phyloP scores from a whole-genome alignment of 2,329 filamentous ascomycete species.

The Didymella segeticola region DNA sequence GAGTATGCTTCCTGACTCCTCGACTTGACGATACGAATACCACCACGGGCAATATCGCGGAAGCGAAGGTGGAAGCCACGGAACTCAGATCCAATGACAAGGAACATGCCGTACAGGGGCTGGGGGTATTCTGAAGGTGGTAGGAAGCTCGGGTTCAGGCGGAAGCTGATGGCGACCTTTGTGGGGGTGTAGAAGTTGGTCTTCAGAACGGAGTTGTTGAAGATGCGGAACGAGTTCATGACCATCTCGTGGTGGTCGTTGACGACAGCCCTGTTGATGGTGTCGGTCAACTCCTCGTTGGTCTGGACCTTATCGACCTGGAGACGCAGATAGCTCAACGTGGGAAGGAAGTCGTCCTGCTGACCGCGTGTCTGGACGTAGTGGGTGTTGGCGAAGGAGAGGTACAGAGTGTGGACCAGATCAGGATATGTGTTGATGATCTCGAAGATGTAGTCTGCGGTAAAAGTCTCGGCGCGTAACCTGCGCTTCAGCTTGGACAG shows the following conservation, averaged over 20 bases:
- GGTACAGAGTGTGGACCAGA: slow-evolving; percentile 85
- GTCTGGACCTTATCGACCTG: slow-evolving; percentile 67
- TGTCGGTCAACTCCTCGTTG: slow-evolving; percentile 47
- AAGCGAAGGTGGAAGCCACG: slow-evolving; percentile 97
- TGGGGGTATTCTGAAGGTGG: slow-evolving; percentile 92
- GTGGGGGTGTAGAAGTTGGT: slow-evolving; percentile 98
- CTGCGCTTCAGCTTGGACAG: slow-evolving; percentile 95
- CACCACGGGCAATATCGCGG: slow-evolving; percentile 93
- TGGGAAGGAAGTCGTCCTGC: slow-evolving; percentile 73
- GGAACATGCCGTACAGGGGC: slow-evolving; percentile 96
- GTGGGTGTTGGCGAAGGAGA: slow-evolving; percentile 89
- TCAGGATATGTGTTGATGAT: slow-evolving; percentile 92
- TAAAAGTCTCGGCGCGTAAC: slow-evolving; percentile 95
- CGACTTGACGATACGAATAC: slow-evolving; percentile 98
- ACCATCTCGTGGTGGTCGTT: slow-evolving; percentile 99
- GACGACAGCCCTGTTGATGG: slow-evolving; percentile 50
- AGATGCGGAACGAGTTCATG: slow-evolving; percentile 94
- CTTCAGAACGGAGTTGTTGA: slow-evolving; percentile 93
- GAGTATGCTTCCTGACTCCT: slow-evolving; percentile 93
- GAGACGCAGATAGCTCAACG: slow-evolving; percentile 70
- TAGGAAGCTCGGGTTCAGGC: slow-evolving; percentile 86
- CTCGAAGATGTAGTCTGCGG: slow-evolving; percentile 95
- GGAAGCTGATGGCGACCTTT: slow-evolving; percentile 97
- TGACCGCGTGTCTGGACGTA: slow-evolving; percentile 71
- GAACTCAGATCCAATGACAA: slow-evolving; percentile 96